Conservation (phyloP, 768 basidiomycete species). For the Leccinum truebloodii region DNA sequence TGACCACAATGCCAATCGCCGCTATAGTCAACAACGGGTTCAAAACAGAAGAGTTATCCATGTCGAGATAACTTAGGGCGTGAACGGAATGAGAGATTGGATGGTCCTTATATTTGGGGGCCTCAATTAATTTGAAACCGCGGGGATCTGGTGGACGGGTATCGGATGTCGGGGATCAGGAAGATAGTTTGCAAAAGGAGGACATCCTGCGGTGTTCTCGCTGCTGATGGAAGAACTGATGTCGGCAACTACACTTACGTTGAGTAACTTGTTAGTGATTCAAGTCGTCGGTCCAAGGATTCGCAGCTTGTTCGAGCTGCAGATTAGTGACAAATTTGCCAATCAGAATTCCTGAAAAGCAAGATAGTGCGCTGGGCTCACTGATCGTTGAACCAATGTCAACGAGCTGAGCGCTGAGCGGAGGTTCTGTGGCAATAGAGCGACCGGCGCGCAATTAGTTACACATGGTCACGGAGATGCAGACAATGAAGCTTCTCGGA, state of each 20-base stretch:
- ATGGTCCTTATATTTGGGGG: neutral
- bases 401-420: too few relatives aligned
- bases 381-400: neutral
- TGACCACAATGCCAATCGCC: neutral
- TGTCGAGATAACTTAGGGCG: neutral
- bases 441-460: neutral
- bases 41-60: neutral
- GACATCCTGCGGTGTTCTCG: neutral
- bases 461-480: neutral
- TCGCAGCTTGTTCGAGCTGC: neutral
- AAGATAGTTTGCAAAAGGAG: too few relatives aligned
- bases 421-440: neutral
- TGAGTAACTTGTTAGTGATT: neutral
- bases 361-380: neutral
- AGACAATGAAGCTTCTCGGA: neutral
- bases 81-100: neutral
- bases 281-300: neutral
- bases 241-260: neutral
- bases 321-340: neutral
- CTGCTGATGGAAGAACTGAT: neutral
- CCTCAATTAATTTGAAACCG: neutral
- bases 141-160: neutral
- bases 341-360: neutral
- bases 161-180: neutral
- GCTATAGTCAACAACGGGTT: neutral